These are phyloP conservation scores for Pseudogymnoascus sp. DNA, from an alignment of 2,329 filamentous ascomycete genomes.

Conservation along the genomic window DNA sequence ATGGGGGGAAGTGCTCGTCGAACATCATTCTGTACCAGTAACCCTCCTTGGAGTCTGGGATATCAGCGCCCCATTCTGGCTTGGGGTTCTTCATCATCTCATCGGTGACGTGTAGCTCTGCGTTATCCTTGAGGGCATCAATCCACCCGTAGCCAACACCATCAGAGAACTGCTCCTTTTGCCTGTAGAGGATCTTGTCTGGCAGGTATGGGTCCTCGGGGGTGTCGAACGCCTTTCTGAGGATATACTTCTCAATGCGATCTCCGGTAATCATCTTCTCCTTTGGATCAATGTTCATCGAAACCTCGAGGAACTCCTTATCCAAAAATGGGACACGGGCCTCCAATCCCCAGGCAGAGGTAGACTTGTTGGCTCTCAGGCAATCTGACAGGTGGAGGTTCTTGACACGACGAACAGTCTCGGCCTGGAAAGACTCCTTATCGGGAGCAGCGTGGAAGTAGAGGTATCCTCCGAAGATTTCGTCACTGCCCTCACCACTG, in stretches of 20 bases:
- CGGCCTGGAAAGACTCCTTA: slow-evolving; percentile 88
- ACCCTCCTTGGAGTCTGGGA: slow-evolving; percentile 93
- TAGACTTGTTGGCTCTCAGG: slow-evolving; percentile 97
- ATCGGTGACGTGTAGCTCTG: slow-evolving; percentile 82
- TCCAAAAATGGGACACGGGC: slow-evolving; percentile 97
- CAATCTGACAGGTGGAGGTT: slow-evolving; percentile 96
- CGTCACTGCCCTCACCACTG: slow-evolving; percentile 91
- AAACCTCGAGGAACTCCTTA: slow-evolving; percentile 87
- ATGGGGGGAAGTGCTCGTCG: slow-evolving; percentile 93
- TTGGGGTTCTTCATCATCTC: slow-evolving; percentile 99
- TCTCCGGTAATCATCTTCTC: slow-evolving; percentile 91
- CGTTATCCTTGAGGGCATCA: slow-evolving; percentile 91
- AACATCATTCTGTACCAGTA: slow-evolving; percentile 99
- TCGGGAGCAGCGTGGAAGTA: slow-evolving; percentile 96
- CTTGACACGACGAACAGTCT: slow-evolving; percentile 91
- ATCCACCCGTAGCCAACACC: slow-evolving; percentile 99
- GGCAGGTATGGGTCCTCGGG: slow-evolving; percentile 91
- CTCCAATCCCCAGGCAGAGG: slow-evolving; percentile 94
- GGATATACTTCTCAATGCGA: slow-evolving; percentile 92
- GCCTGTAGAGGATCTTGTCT: slow-evolving; percentile 90
- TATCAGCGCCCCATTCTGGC: slow-evolving; percentile 86
- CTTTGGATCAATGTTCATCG: slow-evolving; percentile 88
- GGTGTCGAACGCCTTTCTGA: slow-evolving; percentile 96
- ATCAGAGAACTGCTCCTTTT: slow-evolving; percentile 99
- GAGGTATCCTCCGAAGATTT: slow-evolving; percentile 96